Evolutionary conservation across 2,329 filamentous ascomycete species (phyloP), one percentile per base, ranked within the genome.

Genomic region (Alternaria brassicicola): DNA sequence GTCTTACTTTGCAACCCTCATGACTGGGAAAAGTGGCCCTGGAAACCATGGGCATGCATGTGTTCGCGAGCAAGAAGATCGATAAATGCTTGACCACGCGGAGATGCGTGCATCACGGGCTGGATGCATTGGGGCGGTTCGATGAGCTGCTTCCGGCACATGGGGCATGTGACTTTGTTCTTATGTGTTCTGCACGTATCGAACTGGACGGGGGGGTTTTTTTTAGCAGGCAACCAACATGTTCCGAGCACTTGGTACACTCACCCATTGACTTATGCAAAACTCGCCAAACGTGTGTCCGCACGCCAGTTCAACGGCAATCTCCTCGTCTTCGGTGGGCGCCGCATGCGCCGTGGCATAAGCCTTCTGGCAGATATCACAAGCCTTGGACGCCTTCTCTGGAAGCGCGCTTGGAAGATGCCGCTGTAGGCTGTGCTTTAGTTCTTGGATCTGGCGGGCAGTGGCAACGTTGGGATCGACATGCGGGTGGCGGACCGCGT

Each of bases 281-380:
- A 67, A 70, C 48, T 77, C 74, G 3, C 75, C 75, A 61, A 77
- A 77, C 5, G 60, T 47, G 42, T 77, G 75, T 28, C 74, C 74
- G 56, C 75, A 77, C 6, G 73, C 59, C 3, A 77, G 67, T 50
- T 72, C 65, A n/a, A 76, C 58, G 2, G 74, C 74, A 30, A 75
- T 61, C 48, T 77, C 75, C 21, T 69, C 64, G 2, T 75, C 69
- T 45, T 76, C 75, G 3, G 59, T 63, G 3, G 74, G 68, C 23
- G 66, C 15, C 13, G 74, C 71, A 46, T 65, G 55, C 25, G 58
- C 67, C 25, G 49, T 46, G 3, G 74, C 72, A 33, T 75, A 77
- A 30, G 76, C 75, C 49, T 76, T 77, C 17, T 71, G 66, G 61
- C 75, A 77, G 21, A 77, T 76, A 38, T 76, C 74, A 60, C 75